Evolutionary conservation across 2,329 filamentous ascomycete species (phyloP), one percentile per base, ranked within the genome.

Genomic region (Xenoacremonium recifei): DNA sequence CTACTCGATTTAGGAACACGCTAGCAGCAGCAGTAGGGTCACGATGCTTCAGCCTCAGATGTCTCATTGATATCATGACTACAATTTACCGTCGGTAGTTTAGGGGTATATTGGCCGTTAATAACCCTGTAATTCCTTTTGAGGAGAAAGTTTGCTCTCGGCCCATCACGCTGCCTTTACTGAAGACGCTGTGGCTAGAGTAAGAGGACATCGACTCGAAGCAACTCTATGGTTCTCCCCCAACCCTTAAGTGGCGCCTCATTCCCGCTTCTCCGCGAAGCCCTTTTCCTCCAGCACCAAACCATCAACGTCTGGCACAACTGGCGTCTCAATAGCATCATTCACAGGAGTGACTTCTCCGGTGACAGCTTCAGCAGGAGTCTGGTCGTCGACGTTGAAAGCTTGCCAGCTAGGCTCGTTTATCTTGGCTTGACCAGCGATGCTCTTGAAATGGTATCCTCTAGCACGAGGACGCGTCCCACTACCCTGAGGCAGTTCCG

Each of bases 401-500:
- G 76, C 77, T 32, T 78, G 79, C 73, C 84, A 95, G 2, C 79
- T 75, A 11, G 81, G 74, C 27, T 78, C 74, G 61, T 91, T 90
- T 53, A 83, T 84, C 62, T 76, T 85, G 20, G 79, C 75, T 36
- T 82, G 77, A 6, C 77, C 76, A 0, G 80, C 83, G 35, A 82
- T 77, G 37, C 81, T 80, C 64, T 87, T 89, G 63, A 84, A 87
- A 59, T 95, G 87, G 57, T 95, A 95, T 2, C 90, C 90, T 56
- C 90, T 76, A 25, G 87, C 75, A 63, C 89, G 77, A 9, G 93
- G 93, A 9, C 91, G 82, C 55, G 85, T 73, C 0, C 90, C 92
- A 0, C 82, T 89, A 27, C 84, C 85, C 32, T 76, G 71, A 0
- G 92, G 92, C 21, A 97, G 61, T 11, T 83, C 75, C 0, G 79